Evolutionary conservation across 768 basidiomycete genomes (phyloP), one percentile per base, ranked within the genome.

Genomic region (Phylloporus rhodoxanthus): DNA sequence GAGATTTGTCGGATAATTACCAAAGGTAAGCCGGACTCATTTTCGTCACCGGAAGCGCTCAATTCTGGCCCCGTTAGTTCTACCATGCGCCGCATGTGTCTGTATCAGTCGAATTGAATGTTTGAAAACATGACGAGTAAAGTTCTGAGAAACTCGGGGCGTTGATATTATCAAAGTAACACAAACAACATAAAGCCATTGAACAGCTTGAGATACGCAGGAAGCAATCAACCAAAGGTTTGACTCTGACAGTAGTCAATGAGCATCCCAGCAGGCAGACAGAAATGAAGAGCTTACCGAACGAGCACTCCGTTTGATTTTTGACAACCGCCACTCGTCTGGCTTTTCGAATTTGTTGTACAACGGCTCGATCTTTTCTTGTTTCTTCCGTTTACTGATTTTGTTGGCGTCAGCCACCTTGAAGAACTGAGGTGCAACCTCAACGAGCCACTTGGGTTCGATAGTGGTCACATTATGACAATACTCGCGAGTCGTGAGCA

Each of bases 371-470:
- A 96, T 96, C 80, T 93, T 96, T 75, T 95, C 93, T 67, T 92
- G 87, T 68, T 79, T 83, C 77, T 96, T 97, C 57, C 92, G 80
- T 69, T 94, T 95, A 64, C 90, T 93, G 72, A 98, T 95, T 70
- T 96, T 97, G 73, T 93, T 94, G 46, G 82, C 88, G 68, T 98
- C 96, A 2, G 95, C 93, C 38, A 99, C 92, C 69, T 90, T 91
- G 85, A 98, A 99, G 78, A 96, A 97, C 52, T 94, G 92, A 1
- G 96, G 95, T 7, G 95, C 96, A 20, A 95, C 93, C 62, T 99
- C 94, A 15, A 93, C 89, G 8, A 98, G 81, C 96, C 95, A 99
- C 67, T 96, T 96, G 4, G 96, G 95, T 65, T 99, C 96, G 52
- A 99, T 80, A 1, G 91, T 90, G 0, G 92, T 95, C 38, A 98